These are phyloP conservation scores for Tremellales sp. DNA, from an alignment of 1,284 basidiomycete genomes.

Conservation along the genomic window DNA sequence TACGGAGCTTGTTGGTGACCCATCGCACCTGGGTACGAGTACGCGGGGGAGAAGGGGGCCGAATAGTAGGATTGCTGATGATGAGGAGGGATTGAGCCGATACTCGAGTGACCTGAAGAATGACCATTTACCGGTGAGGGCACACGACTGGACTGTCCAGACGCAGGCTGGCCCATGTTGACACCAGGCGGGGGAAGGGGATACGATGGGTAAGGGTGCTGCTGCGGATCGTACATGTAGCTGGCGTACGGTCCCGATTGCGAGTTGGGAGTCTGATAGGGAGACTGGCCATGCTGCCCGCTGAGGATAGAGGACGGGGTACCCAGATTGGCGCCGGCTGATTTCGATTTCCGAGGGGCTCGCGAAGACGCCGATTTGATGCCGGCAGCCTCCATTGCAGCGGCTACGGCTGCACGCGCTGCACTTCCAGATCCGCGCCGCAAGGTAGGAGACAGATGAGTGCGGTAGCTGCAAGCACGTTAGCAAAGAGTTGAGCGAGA, in stretches of 20 bases:
- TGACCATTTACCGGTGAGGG: constrained; percentile 44
- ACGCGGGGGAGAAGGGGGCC: constrained; percentile 32
- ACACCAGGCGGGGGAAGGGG: constrained; percentile 31
- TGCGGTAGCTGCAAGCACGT: constrained; percentile 35
- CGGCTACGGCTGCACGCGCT: constrained; percentile 42
- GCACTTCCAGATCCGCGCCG: constrained; percentile 43
- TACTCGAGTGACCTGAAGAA: constrained; percentile 29
- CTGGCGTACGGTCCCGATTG: constrained; percentile 38
- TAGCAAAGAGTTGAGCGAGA: constrained; percentile 1
- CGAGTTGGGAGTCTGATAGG: constrained; percentile 39
- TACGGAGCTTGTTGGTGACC: constrained; percentile 27
- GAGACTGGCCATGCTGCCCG: constrained; percentile 35
- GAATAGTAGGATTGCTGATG: constrained; percentile 38
- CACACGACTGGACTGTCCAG: constrained; percentile 37
- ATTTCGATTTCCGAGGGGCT: constrained; percentile 43
- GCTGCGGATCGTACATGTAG: constrained; percentile 41
- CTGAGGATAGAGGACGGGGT: constrained; percentile 38
- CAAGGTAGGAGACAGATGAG: constrained; percentile 43
- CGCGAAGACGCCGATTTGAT: constrained; percentile 39
- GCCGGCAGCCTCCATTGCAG: constrained; percentile 46
- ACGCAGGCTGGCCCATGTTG: constrained; percentile 30
- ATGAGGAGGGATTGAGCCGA: constrained; percentile 27
- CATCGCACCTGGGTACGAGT: constrained; percentile 30
- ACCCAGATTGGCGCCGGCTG: constrained; percentile 26
- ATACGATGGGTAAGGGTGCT: constrained; percentile 32